Percentiles rank a stretch among this genome's conserved stretches.
phyloP scores from a whole-genome alignment of 305 asterid species.

The Fraxinus velutina region DNA sequence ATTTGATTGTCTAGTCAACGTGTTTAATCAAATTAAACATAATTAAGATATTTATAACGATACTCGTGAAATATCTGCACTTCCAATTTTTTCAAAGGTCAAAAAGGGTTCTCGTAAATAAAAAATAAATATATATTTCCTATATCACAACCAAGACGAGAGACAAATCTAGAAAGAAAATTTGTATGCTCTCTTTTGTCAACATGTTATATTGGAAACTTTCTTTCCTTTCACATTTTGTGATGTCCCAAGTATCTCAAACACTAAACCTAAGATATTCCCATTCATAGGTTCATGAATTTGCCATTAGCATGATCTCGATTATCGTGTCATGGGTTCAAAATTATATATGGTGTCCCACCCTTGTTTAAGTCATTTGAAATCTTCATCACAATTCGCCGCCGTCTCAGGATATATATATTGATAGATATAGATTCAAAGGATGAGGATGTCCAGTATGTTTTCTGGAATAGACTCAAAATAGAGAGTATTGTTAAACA shows the following conservation, averaged over 20 bases:
- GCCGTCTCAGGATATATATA: too few relatives aligned
- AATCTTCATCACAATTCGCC: too few relatives aligned
- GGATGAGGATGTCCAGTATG: background rate
- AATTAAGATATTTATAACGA: background rate
- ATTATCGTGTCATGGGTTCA: too few relatives aligned
- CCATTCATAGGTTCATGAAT: background rate
- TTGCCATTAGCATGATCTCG: background rate
- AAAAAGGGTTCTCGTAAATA: background rate
- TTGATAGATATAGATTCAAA: background rate
- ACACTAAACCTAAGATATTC: too few relatives aligned
- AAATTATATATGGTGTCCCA: too few relatives aligned
- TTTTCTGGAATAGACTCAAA: background rate
- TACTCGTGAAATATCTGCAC: background rate
- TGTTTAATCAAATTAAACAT: background rate
- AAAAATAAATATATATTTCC: background rate
- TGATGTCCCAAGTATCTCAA: background rate
- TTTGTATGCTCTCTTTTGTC: background rate
- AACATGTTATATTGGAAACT: background rate
- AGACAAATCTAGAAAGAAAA: background rate
- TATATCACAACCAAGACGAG: background rate
- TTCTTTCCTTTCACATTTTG: background rate
- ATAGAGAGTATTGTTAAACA: too few relatives aligned
- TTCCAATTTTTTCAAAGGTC: background rate
- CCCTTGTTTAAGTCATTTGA: background rate
- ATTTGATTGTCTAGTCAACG: background rate